Evolutionary conservation across 345 rosid genomes (phyloP).

Genomic region (Heritiera littoralis): DNA sequence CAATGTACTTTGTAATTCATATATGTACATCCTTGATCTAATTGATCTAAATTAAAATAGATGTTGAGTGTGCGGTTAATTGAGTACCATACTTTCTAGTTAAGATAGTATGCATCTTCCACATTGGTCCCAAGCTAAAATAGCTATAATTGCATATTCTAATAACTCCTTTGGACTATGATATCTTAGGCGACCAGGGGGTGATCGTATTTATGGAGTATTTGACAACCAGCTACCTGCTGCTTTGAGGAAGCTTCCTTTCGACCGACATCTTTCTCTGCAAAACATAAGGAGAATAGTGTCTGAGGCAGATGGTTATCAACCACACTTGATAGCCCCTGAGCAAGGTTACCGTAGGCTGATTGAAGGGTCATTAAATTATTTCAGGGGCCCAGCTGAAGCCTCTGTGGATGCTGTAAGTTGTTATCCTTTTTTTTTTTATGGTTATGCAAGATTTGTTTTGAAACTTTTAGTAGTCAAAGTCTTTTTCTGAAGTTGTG

Average conservation of each 20-base stretch:
- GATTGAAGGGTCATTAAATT: conserved; percentile 58
- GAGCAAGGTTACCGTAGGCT: conserved; percentile 72
- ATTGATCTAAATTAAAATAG: background rate
- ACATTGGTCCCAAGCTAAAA: background rate
- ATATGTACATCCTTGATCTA: background rate
- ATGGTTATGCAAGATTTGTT: background rate
- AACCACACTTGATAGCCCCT: conserved; percentile 71
- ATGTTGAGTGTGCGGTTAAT: background rate
- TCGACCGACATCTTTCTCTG: conserved; percentile 60
- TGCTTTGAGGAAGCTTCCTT: conserved; percentile 67
- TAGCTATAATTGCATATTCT: background rate
- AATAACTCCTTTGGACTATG: background rate
- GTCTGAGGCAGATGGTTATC: conserved; percentile 76
- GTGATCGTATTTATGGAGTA: conserved; percentile 60
- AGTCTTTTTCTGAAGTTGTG: background rate
- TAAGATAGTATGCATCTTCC: background rate
- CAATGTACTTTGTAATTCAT: background rate
- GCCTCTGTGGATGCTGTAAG: conserved; percentile 77
- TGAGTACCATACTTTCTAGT: background rate
- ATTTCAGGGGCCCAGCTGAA: conserved; percentile 70
- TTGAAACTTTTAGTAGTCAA: background rate
- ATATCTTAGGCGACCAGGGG: conserved; percentile 64
- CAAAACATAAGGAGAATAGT: conserved; percentile 65
- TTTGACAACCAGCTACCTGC: conserved; percentile 68
- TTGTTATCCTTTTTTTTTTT: background rate